Evolutionary conservation across 371 early-diverging fungal genomes (phyloP).

Genomic region (Chytridium lagenaria): DNA sequence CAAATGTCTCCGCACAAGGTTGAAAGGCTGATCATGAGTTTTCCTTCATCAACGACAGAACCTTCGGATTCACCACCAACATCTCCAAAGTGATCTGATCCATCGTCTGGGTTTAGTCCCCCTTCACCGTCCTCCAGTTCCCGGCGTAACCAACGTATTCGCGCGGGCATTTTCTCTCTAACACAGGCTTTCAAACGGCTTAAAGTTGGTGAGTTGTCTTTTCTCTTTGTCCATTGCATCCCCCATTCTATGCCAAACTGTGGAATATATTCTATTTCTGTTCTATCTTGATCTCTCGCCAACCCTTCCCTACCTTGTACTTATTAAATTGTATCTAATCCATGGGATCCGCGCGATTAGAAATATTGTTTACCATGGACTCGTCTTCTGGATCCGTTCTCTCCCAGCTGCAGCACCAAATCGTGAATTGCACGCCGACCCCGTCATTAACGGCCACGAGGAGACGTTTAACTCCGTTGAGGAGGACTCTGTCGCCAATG

Average conservation of each 20-base stretch:
- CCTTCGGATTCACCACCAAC: not conserved
- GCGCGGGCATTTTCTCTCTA: slow-evolving; percentile 8
- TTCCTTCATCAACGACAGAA: too few species aligned
- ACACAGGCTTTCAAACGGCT: slow-evolving; percentile 16
- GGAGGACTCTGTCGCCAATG: slow-evolving; percentile 6
- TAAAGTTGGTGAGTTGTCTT: not conserved
- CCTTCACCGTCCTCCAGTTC: slow-evolving; percentile 7
- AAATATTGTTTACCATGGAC: not conserved
- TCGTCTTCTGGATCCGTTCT: slow-evolving; percentile 26
- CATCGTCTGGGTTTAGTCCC: not conserved
- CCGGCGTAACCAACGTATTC: not conserved
- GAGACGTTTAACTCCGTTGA: not conserved
- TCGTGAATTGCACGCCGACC: slow-evolving; percentile 27
- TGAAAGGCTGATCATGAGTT: too few species aligned
- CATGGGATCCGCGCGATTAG: too few species aligned
- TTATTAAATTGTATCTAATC: too few species aligned
- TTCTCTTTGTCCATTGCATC: too few species aligned
- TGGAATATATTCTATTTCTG: too few species aligned
- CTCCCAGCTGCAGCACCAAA: slow-evolving; percentile 30
- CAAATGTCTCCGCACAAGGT: too few species aligned
- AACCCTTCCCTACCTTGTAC: too few species aligned
- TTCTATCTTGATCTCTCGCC: too few species aligned
- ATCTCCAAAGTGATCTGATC: not conserved
- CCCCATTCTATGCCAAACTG: too few species aligned
- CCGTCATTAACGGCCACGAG: slow-evolving; percentile 25